A percentile compares a stretch with the other conserved stretches of the same genome.
Conservation (phyloP, 1,139 yeast genomes). For the Scheffersomyces illinoinensis region DNA sequence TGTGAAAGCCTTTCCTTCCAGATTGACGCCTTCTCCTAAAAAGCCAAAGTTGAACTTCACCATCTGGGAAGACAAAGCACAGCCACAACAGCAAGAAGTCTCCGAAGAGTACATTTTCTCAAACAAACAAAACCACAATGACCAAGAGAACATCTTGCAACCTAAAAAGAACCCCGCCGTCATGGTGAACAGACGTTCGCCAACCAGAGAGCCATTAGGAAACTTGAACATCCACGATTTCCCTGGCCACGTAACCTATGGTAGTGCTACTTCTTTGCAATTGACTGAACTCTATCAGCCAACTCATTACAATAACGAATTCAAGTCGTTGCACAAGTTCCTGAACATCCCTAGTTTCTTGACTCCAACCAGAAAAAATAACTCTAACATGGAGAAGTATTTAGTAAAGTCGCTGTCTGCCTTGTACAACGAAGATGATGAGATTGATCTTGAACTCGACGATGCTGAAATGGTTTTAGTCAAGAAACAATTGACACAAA, state of each 20-base stretch:
- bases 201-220: conserved; percentile 31
- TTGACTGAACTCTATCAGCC: conserved; percentile 38
- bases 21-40: conserved; percentile 12
- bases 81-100: conserved; percentile 3
- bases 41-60: conserved; percentile 29
- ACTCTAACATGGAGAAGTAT: conserved; percentile 20
- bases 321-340: conserved; percentile 36
- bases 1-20: conserved; percentile 1
- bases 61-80: conserved; percentile 38
- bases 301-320: conserved; percentile 31
- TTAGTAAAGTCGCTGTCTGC: conserved; percentile 20
- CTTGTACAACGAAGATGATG: conserved; percentile 16
- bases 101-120: conserved; percentile 6
- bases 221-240: conserved; percentile 34
- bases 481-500: conserved; percentile 9
- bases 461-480: conserved; percentile 25
- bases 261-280: conserved; percentile 12
- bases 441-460: conserved; percentile 23
- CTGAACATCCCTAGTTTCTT: conserved; percentile 31
- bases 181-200: conserved; percentile 6
- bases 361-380: conserved; percentile 32
- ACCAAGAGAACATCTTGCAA: conserved; percentile 49
- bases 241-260: conserved; percentile 31
- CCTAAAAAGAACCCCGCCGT: conserved; percentile 28
- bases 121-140: conserved; percentile 31